Evolutionary conservation across 805 yeast species (phyloP).

Genomic region (Pichia nanzhaoensis): DNA sequence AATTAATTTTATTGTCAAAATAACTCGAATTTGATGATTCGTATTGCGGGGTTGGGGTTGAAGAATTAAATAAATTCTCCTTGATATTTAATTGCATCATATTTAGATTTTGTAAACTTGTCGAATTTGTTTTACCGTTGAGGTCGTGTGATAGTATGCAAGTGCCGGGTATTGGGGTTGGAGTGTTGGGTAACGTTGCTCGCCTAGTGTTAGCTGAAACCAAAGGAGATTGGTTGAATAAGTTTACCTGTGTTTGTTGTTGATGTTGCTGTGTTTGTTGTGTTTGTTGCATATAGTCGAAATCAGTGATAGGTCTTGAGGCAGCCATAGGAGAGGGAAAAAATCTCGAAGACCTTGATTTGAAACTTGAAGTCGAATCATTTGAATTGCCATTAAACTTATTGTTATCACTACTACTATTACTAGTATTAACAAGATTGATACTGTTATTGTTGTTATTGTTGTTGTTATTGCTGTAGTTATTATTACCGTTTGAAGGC

Average conservation of each 20-base stretch:
- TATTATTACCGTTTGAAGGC: conserved; percentile 6
- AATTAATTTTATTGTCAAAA: conserved; percentile 1
- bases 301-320: neutral
- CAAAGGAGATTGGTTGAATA: conserved; percentile 1
- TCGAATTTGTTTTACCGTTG: neutral
- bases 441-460: neutral
- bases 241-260: neutral
- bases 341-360: conserved; percentile 21
- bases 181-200: conserved; percentile 1
- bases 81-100: neutral
- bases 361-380: conserved; percentile 9
- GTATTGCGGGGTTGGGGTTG: conserved; percentile 10
- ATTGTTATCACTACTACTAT: conserved; percentile 13
- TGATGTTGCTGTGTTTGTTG: neutral
- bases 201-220: neutral
- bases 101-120: neutral
- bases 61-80: neutral
- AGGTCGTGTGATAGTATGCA: neutral
- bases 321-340: conserved; percentile 29
- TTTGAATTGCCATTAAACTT: conserved; percentile 16
- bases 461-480: neutral
- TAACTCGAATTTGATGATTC: conserved; percentile 3
- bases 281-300: neutral
- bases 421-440: neutral
- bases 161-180: neutral